Evolutionary conservation across 2,329 filamentous ascomycete genomes (phyloP).

Genomic region (Colletotrichum plurivorum): DNA sequence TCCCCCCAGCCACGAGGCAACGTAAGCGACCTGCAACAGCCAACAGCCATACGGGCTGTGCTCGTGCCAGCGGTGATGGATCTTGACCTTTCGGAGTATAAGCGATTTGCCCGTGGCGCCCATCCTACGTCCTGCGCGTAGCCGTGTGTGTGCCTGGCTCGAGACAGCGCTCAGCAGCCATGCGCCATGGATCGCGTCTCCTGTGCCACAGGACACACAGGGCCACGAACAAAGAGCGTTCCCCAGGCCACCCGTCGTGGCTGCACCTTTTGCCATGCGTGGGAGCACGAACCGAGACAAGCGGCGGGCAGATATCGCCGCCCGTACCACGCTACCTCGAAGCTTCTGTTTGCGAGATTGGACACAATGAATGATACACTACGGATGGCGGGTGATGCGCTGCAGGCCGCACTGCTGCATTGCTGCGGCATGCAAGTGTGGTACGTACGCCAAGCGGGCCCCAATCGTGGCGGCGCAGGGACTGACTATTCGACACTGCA

Average conservation of each 20-base stretch:
- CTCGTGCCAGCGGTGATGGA: not conserved
- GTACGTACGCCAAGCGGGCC: slow-evolving; percentile 32
- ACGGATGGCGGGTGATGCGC: slow-evolving; percentile 7
- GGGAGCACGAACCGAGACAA: slow-evolving; percentile 28
- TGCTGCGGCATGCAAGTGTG: slow-evolving; percentile 15
- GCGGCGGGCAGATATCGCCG: slow-evolving; percentile 24
- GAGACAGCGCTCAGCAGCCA: slow-evolving; percentile 24
- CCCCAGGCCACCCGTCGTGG: slow-evolving; percentile 29
- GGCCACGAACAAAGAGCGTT: slow-evolving; percentile 29
- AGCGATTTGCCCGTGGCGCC: slow-evolving; percentile 9
- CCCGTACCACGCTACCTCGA: slow-evolving; percentile 18
- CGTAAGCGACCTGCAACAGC: not conserved
- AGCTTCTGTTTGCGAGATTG: slow-evolving; percentile 2
- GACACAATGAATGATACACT: not conserved
- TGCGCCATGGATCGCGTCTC: slow-evolving; percentile 20
- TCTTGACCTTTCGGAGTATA: slow-evolving; percentile 9
- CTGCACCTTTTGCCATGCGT: slow-evolving; percentile 26
- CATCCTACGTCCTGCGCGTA: slow-evolving; percentile 6
- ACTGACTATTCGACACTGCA: not conserved
- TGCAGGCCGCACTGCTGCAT: not conserved
- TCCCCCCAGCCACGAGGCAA: not conserved
- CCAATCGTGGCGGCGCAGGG: slow-evolving; percentile 30
- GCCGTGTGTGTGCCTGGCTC: slow-evolving; percentile 16
- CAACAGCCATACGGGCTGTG: slow-evolving; percentile 3
- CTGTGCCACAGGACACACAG: slow-evolving; percentile 15